phyloP scores from a whole-genome alignment of 805 yeast species.

The Pichia californica region DNA sequence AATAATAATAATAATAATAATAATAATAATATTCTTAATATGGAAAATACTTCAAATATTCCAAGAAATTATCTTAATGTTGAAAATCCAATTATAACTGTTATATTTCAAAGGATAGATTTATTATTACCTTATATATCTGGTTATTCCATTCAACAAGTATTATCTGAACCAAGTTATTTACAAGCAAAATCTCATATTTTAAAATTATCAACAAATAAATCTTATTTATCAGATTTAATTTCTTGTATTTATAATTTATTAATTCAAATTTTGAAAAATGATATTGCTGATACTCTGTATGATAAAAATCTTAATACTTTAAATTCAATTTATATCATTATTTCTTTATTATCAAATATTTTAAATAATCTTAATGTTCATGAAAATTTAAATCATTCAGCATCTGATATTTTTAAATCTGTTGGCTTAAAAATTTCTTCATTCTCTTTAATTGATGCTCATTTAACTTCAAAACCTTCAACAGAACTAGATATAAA shows the following conservation, averaged over 20 bases:
- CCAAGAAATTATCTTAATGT: background rate
- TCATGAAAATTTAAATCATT: background rate
- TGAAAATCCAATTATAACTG: constrained; percentile 21
- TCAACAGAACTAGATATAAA: background rate
- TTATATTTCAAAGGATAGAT: constrained; percentile 31
- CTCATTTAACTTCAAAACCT: constrained; percentile 2
- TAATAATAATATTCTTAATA: no score
- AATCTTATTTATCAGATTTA: constrained; percentile 27
- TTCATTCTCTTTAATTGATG: background rate
- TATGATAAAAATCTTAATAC: constrained; percentile 18
- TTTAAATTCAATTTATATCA: constrained; percentile 8
- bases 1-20: no score
- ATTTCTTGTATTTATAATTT: constrained; percentile 14
- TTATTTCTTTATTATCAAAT: constrained; percentile 18
- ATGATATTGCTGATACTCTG: background rate
- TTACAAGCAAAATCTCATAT: constrained; percentile 30
- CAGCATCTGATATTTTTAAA: background rate
- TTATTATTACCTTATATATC: constrained; percentile 32
- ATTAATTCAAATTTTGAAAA: constrained; percentile 2
- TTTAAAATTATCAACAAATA: constrained; percentile 22
- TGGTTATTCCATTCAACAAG: constrained; percentile 29
- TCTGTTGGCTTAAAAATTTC: constrained; percentile 2
- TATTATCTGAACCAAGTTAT: constrained; percentile 32
- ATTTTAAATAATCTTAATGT: constrained; percentile 2
- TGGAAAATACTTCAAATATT: background rate